phyloP scores from a whole-genome alignment of 306 rosid genomes.

The Acacia crassicarpa region DNA sequence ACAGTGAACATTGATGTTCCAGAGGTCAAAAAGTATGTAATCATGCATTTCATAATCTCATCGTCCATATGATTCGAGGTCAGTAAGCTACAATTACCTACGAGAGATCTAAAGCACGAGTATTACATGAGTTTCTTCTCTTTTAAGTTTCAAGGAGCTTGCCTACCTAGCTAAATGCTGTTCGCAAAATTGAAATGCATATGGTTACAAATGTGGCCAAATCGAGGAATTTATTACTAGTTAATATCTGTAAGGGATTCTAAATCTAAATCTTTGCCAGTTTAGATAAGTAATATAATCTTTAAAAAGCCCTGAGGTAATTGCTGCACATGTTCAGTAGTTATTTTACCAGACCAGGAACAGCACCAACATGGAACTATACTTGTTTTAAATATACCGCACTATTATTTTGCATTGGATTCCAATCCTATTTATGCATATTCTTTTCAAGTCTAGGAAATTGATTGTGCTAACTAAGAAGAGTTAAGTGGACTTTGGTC shows the following conservation, averaged over 20 bases:
- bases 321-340: background rate
- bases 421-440: background rate
- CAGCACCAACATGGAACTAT: background rate
- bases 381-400: background rate
- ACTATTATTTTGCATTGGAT: background rate
- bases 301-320: background rate
- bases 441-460: background rate
- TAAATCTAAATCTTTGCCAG: background rate
- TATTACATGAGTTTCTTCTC: background rate
- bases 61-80: background rate
- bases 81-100: background rate
- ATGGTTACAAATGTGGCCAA: background rate
- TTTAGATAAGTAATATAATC: background rate
- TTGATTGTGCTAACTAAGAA: background rate
- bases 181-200: background rate
- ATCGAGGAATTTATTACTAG: background rate
- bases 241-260: background rate
- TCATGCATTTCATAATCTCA: background rate
- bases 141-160: background rate
- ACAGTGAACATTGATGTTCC: slow-evolving; percentile 23
- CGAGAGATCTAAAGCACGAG: background rate
- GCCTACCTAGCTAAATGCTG: background rate
- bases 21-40: background rate
- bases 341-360: background rate
- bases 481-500: background rate